phyloP scores from a whole-genome alignment of 148 eudicot genomes.

The Cornus florida region DNA sequence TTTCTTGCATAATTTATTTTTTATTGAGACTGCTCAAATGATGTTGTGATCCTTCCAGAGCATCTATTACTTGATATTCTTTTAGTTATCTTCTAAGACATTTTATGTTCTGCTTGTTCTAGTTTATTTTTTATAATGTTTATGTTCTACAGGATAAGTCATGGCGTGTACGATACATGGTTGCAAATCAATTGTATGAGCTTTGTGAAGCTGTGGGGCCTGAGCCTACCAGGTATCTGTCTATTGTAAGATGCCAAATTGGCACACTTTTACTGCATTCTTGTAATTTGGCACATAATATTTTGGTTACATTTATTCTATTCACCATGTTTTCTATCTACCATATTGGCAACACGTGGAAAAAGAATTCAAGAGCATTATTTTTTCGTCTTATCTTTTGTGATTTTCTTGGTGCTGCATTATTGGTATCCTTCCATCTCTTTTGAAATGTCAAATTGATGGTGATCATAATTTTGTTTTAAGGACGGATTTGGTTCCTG shows the following conservation, averaged over 20 bases:
- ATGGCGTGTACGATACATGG: constrained; percentile 99
- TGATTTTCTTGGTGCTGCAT: not conserved
- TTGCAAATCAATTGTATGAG: constrained; percentile 94
- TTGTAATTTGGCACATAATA: not conserved
- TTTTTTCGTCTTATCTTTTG: not conserved
- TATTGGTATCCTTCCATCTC: not conserved
- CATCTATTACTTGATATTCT: too few species aligned
- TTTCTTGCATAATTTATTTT: not conserved
- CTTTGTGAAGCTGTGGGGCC: constrained; percentile 98
- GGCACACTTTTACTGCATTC: not conserved
- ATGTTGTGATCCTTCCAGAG: too few species aligned
- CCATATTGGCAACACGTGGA: not conserved
- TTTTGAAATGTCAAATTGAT: not conserved
- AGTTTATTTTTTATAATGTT: not conserved
- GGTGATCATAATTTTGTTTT: not conserved
- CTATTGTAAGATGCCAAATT: not conserved
- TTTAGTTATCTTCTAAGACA: not conserved
- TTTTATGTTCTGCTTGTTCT: constrained; percentile 2
- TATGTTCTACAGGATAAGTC: constrained; percentile 71
- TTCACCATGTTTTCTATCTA: not conserved
- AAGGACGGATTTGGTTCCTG: constrained; percentile 96
- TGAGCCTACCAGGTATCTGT: constrained; percentile 76
- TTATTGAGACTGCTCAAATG: too few species aligned
- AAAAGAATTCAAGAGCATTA: not conserved
- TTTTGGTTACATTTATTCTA: not conserved